Base-by-base conservation (phyloP, 2,329 filamentous ascomycete genomes). In the Pseudogymnoascus pannorum region DNA sequence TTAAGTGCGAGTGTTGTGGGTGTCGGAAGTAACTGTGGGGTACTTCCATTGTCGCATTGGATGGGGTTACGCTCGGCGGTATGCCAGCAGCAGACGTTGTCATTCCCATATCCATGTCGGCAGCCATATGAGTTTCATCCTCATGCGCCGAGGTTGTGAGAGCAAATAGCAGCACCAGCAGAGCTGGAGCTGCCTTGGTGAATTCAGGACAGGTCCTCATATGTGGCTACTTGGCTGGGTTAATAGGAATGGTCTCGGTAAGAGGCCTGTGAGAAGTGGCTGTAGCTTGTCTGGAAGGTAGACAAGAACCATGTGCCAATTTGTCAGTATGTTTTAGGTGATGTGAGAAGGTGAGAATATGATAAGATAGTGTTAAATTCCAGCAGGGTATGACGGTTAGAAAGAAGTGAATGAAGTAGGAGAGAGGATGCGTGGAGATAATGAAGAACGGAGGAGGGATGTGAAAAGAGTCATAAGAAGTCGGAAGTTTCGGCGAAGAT, bases 1-100 rank as follows among this genome's bases (percentile, higher is more conserved):
- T 73, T 29, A 74, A 65, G 6, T 66, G 69, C 31, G 71, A 71
- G 61, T 76, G 70, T 58, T 75, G 74, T n/a, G 70, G 61, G 64
- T 75, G 71, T 31, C 71, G 67, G 62, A 76, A 78, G 66, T 78
- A 78, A 4, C 70, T 76, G n/a, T 68, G 66, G 14, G 70, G 59
- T 68, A 71, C 20, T 65, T 69, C 59, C 66, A 66, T 16, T 64
- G 66, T 40, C 8, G 60, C n/a, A 51, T 40, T 60, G 11, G 64
- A 26, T 6, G 31, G 57, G 16, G 20, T 57, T 9, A 12, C 57
- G 20, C n/a, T 31, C 31, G 8, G 61, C 58, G 20, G 63, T 60
- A 22, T 64, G 61, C 16, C 58, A 51, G 11, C 63, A 6, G 5
- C 35, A 59, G 48, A 8, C 7, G 14, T 29, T 8, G 54, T 59